A percentile compares a stretch with the other conserved stretches of the same genome.
Evolutionary conservation across 1,284 basidiomycete genomes (phyloP).

Genomic region (Ceratobasidium sp.): DNA sequence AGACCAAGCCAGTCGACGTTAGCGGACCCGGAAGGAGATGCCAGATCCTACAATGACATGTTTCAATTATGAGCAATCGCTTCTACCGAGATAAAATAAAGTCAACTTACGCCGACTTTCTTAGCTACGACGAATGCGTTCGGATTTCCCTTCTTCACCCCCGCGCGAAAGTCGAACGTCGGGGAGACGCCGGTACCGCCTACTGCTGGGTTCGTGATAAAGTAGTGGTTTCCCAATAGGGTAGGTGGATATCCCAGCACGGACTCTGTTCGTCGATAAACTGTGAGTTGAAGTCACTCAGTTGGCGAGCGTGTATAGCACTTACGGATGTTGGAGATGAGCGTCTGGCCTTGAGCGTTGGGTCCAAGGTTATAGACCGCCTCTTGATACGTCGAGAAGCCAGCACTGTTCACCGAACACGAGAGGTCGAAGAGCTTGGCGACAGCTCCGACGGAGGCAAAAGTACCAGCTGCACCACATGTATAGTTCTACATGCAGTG

Average conservation of each 20-base stretch:
- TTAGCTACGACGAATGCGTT: background rate
- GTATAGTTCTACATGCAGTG: background rate
- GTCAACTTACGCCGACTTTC: background rate
- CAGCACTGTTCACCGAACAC: background rate
- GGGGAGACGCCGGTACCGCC: background rate
- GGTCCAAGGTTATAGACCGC: background rate
- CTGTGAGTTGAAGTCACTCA: background rate
- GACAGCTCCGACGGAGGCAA: background rate
- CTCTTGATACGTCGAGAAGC: background rate
- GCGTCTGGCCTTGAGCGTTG: background rate
- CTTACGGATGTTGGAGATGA: background rate
- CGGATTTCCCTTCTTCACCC: background rate
- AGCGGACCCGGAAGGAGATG: slow-evolving; percentile 12
- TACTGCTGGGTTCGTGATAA: background rate
- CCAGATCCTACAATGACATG: background rate
- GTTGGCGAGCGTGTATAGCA: background rate
- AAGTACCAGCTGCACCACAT: background rate
- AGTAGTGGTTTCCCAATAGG: background rate
- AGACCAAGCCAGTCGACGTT: slow-evolving; percentile 33
- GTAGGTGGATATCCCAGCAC: background rate
- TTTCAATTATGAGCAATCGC: background rate
- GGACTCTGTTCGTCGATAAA: background rate
- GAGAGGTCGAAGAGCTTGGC: slow-evolving; percentile 1
- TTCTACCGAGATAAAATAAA: no score
- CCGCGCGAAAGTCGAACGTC: slow-evolving; percentile 6